These are phyloP conservation scores for Ascochyta clinopodiicola DNA, from an alignment of 2,329 filamentous ascomycete species.

Conservation along the genomic window DNA sequence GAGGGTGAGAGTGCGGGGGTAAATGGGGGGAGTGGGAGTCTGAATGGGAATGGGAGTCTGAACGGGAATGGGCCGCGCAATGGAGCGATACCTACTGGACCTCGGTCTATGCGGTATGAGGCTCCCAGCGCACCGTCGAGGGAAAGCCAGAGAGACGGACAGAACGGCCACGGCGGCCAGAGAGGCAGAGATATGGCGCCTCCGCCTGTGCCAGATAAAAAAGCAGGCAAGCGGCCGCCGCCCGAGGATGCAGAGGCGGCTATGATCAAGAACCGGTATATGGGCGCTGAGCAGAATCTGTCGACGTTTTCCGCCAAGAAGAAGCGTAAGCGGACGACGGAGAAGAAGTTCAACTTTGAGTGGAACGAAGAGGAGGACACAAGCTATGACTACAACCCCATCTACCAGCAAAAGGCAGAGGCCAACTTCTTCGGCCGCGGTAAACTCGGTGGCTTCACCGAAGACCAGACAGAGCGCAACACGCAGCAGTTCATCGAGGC, in stretches of 20 bases:
- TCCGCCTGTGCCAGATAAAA: conserved; percentile 53
- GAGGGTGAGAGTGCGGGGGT: conserved; percentile 39
- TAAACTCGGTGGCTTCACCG: conserved; percentile 70
- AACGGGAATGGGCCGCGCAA: conserved; percentile 15
- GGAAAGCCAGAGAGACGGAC: background rate
- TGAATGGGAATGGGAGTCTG: background rate
- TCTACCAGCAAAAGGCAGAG: conserved; percentile 73
- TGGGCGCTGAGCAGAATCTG: conserved; percentile 86
- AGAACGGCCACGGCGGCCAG: conserved; percentile 26
- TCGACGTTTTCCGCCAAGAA: conserved; percentile 94
- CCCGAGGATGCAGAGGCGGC: conserved; percentile 72
- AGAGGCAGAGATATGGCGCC: conserved; percentile 59
- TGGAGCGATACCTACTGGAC: conserved; percentile 69
- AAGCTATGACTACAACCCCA: conserved; percentile 78
- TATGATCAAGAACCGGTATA: conserved; percentile 80
- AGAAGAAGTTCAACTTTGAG: conserved; percentile 98
- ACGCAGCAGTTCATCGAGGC: conserved; percentile 68
- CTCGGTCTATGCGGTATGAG: conserved; percentile 68
- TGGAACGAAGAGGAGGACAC: conserved; percentile 98
- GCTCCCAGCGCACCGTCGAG: conserved; percentile 56
- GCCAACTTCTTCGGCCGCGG: conserved; percentile 74
- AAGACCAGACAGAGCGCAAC: conserved; percentile 60
- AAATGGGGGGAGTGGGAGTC: too few species aligned
- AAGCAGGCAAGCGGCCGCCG: conserved; percentile 36
- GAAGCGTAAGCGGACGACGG: conserved; percentile 89